Percentiles rank a stretch among this genome's conserved stretches.
phyloP scores from a whole-genome alignment of 352 stramenopile genomes.

The Phytophthora agathidicida region DNA sequence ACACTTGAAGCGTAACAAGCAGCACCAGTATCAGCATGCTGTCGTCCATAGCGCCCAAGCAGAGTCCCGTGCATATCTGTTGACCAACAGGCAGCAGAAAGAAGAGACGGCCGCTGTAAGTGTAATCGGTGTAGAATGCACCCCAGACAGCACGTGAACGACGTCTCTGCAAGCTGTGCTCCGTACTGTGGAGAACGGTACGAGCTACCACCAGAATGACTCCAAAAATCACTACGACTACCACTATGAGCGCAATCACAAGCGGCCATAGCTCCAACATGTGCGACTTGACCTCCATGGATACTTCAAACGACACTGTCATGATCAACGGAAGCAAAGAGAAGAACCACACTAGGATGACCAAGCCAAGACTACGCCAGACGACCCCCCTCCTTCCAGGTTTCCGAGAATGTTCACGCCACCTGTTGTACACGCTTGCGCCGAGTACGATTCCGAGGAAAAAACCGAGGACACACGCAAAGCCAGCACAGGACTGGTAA shows the following conservation, averaged over 20 bases:
- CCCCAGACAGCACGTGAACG: slow-evolving; percentile 52
- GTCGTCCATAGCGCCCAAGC: slow-evolving; percentile 47
- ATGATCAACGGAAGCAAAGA: slow-evolving; percentile 54
- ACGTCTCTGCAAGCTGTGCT: slow-evolving; percentile 40
- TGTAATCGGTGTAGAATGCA: slow-evolving; percentile 53
- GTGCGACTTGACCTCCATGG: slow-evolving; percentile 51
- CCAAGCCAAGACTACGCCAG: slow-evolving; percentile 52
- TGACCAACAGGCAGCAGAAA: slow-evolving; percentile 46
- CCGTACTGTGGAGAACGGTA: slow-evolving; percentile 36
- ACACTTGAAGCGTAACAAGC: slow-evolving; percentile 44
- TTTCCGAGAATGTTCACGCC: slow-evolving; percentile 1
- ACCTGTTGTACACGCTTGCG: slow-evolving; percentile 6
- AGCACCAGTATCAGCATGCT: slow-evolving; percentile 47
- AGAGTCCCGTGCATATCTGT: slow-evolving; percentile 54
- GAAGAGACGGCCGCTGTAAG: slow-evolving; percentile 53
- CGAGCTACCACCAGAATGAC: slow-evolving; percentile 40
- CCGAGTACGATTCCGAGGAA: slow-evolving; percentile 42
- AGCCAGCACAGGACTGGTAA: slow-evolving; percentile 29
- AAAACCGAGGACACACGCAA: slow-evolving; percentile 38
- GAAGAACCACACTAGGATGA: slow-evolving; percentile 59
- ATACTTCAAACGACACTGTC: slow-evolving; percentile 56
- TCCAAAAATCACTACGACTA: slow-evolving; percentile 35
- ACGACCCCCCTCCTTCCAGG: slow-evolving; percentile 33
- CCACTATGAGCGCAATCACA: slow-evolving; percentile 34
- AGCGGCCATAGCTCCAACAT: slow-evolving; percentile 19